phyloP scores from a whole-genome alignment of 768 basidiomycete genomes.

The Mycena rebaudengoi region DNA sequence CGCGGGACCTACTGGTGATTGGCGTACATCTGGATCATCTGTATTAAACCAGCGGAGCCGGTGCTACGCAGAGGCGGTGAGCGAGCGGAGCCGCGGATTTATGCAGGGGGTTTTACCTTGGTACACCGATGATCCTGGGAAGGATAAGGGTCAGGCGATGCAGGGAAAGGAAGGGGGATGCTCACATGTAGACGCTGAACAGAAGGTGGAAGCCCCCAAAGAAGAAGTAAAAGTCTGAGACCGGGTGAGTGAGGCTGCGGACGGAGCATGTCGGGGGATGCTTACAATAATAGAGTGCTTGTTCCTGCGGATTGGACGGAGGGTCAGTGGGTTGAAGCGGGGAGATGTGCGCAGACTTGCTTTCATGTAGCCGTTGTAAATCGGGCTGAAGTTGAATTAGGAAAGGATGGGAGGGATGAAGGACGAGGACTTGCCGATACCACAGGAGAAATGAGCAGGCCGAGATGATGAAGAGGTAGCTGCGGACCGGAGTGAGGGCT shows the following conservation, averaged over 20 bases:
- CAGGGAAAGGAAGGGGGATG: constrained; percentile 33
- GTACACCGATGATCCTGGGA: constrained; percentile 92
- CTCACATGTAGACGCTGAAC: constrained; percentile 92
- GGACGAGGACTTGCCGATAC: constrained; percentile 76
- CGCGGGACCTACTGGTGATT: constrained; percentile 80
- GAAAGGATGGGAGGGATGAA: constrained; percentile 14
- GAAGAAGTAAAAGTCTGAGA: constrained; percentile 92
- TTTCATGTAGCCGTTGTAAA: constrained; percentile 98
- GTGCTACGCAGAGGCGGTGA: constrained; percentile 59
- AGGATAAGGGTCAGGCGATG: constrained; percentile 37
- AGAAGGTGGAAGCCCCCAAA: constrained; percentile 95
- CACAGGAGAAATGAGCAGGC: constrained; percentile 88
- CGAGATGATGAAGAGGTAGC: constrained; percentile 83
- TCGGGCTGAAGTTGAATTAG: constrained; percentile 65
- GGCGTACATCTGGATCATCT: constrained; percentile 85
- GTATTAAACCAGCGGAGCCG: constrained; percentile 94
- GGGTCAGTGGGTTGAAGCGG: constrained; percentile 30
- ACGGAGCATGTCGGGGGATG: constrained; percentile 33
- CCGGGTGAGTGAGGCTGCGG: constrained; percentile 38
- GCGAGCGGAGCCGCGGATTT: constrained; percentile 44
- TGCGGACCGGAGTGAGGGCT: constrained; percentile 43
- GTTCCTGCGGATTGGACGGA: constrained; percentile 65
- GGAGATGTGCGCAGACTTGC: constrained; percentile 49
- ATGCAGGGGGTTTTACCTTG: constrained; percentile 60
- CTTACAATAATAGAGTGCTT: constrained; percentile 93